Evolutionary conservation across 2,329 filamentous ascomycete genomes (phyloP).

Genomic region (Chaetoscypha palmicola): DNA sequence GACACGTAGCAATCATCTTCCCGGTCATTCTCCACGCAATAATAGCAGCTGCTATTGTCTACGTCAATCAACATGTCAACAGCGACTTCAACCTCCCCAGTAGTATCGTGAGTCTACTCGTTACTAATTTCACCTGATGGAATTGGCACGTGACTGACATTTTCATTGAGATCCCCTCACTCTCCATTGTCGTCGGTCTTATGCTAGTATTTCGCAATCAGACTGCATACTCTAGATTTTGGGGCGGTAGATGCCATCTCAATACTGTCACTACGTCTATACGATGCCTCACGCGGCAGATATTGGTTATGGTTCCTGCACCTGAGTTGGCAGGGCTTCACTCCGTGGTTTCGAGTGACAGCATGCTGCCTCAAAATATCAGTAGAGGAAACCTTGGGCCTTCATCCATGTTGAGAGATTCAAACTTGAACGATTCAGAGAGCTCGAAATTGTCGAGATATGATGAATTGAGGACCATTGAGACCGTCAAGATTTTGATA

Average conservation of each 20-base stretch:
- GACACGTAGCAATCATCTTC: conserved; percentile 41
- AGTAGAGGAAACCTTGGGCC: not conserved
- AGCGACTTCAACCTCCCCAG: conserved; percentile 47
- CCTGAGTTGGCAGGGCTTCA: conserved; percentile 22
- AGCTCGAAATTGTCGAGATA: conserved; percentile 12
- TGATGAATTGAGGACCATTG: conserved; percentile 43
- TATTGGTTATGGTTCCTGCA: conserved; percentile 35
- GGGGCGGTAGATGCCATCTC: conserved; percentile 52
- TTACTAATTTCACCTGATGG: not conserved
- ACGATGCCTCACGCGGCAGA: conserved; percentile 51
- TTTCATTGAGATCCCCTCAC: conserved; percentile 43
- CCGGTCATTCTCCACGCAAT: conserved; percentile 50
- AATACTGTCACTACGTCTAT: conserved; percentile 50
- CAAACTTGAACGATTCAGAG: conserved; percentile 3
- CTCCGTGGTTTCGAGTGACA: conserved; percentile 19
- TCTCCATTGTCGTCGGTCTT: conserved; percentile 59
- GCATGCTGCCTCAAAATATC: conserved; percentile 15
- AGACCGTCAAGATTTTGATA: conserved; percentile 49
- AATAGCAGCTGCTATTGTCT: conserved; percentile 52
- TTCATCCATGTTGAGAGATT: conserved; percentile 1
- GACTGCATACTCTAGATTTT: conserved; percentile 40
- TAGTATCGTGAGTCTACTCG: conserved; percentile 41
- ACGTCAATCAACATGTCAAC: conserved; percentile 45
- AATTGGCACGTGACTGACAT: conserved; percentile 5
- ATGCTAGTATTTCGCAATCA: conserved; percentile 63